Evolutionary conservation across 306 rosid species (phyloP).

Genomic region (Vigna nakashimae): DNA sequence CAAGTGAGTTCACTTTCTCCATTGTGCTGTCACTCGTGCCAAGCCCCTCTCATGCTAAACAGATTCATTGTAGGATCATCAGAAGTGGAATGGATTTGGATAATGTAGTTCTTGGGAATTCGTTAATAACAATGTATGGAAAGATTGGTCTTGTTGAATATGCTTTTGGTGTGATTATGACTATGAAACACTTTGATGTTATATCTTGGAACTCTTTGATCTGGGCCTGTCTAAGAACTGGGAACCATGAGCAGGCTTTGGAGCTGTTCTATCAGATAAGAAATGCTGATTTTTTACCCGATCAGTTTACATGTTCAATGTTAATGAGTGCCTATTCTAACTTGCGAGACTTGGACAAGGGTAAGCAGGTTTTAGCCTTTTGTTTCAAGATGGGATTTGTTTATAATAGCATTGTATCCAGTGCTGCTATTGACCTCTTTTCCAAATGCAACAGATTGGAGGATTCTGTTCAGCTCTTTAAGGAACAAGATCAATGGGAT

Average conservation of each 20-base stretch:
- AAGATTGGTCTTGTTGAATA: slow-evolving; percentile 65
- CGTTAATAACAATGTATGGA: slow-evolving; percentile 81
- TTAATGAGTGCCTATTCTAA: slow-evolving; percentile 70
- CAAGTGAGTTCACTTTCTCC: slow-evolving; percentile 79
- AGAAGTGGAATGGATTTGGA: slow-evolving; percentile 57
- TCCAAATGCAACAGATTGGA: slow-evolving; percentile 89
- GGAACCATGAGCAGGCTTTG: slow-evolving; percentile 62
- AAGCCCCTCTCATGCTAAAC: slow-evolving; percentile 60
- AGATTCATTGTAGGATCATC: slow-evolving; percentile 73
- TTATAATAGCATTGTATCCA: slow-evolving; percentile 71
- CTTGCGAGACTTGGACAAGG: slow-evolving; percentile 71
- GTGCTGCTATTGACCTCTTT: slow-evolving; percentile 87
- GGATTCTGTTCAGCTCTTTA: slow-evolving; percentile 66
- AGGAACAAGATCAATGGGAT: slow-evolving; percentile 65
- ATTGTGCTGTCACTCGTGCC: slow-evolving; percentile 59
- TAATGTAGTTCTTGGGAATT: slow-evolving; percentile 75
- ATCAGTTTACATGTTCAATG: slow-evolving; percentile 70
- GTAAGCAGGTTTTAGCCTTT: slow-evolving; percentile 76
- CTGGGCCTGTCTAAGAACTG: slow-evolving; percentile 69
- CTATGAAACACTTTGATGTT: slow-evolving; percentile 68
- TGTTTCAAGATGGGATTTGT: slow-evolving; percentile 79
- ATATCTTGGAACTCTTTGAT: slow-evolving; percentile 88
- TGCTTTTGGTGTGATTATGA: slow-evolving; percentile 60
- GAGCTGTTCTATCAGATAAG: slow-evolving; percentile 66
- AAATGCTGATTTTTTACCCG: slow-evolving; percentile 54